phyloP scores from a whole-genome alignment of 805 yeast genomes.

The Blastobotrys parvus region DNA sequence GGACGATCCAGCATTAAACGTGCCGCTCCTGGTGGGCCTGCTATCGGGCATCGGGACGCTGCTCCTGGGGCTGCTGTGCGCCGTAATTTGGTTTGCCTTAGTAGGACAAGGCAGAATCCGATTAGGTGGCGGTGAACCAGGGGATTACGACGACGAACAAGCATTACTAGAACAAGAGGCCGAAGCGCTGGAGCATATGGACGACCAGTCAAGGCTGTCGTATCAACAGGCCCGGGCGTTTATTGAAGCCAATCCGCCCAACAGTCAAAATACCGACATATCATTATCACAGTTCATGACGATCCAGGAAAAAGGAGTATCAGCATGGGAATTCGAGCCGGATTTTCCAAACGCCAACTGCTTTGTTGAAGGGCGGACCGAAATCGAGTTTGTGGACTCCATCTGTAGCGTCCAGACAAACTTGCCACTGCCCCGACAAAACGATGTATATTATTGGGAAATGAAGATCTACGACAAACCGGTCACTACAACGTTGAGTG shows the following conservation, averaged over 20 bases:
- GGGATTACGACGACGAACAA: constrained; percentile 56
- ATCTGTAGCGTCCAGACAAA: constrained; percentile 70
- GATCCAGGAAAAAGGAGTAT: constrained; percentile 80
- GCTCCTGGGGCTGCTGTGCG: constrained; percentile 25
- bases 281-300: constrained; percentile 50
- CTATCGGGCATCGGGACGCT: constrained; percentile 32
- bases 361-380: constrained; percentile 60
- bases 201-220: constrained; percentile 41
- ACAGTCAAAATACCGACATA: constrained; percentile 34
- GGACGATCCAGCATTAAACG: constrained; percentile 14
- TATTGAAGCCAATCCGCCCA: constrained; percentile 35
- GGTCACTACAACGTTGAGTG: constrained; percentile 41
- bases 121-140: constrained; percentile 40
- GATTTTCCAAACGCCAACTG: constrained; percentile 43
- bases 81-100: constrained; percentile 26
- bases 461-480: constrained; percentile 70
- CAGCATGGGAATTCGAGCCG: constrained; percentile 77
- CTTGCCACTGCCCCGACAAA: constrained; percentile 73
- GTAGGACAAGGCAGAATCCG: constrained; percentile 26
- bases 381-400: constrained; percentile 40
- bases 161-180: constrained; percentile 52
- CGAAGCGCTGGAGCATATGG: constrained; percentile 57
- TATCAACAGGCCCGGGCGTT: constrained; percentile 55
- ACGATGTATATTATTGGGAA: constrained; percentile 85
- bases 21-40: constrained; percentile 33